phyloP scores from a whole-genome alignment of 2,329 filamentous ascomycete genomes.

The Pseudocercospora fijiensis region DNA sequence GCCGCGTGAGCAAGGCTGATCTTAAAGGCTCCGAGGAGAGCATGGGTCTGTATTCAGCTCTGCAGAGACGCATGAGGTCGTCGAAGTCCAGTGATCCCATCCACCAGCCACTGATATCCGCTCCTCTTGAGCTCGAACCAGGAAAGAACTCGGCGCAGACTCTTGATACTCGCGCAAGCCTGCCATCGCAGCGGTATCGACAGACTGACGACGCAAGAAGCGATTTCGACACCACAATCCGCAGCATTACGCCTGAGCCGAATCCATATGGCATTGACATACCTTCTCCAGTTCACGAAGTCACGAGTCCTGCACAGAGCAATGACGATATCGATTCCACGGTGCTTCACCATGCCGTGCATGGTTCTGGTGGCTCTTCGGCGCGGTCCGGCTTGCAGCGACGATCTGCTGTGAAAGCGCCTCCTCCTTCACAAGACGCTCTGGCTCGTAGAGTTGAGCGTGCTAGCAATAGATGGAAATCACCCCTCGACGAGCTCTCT shows the following conservation, averaged over 20 bases:
- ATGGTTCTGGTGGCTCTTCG: constrained; percentile 13
- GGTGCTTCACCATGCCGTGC: constrained; percentile 13
- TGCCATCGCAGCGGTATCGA: constrained; percentile 27
- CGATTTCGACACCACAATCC: constrained; percentile 26
- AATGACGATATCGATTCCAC: constrained; percentile 9
- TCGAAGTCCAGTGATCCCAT: constrained; percentile 20
- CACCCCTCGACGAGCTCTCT: constrained; percentile 40
- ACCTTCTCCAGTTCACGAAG: constrained; percentile 32
- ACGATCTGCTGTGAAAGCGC: constrained; percentile 26
- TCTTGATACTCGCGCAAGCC: constrained; percentile 11
- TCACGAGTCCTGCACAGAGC: constrained; percentile 23
- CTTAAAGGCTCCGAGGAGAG: constrained; percentile 49
- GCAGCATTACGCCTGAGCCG: constrained; percentile 32
- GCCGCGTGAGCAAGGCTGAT: constrained; percentile 32
- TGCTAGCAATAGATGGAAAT: constrained; percentile 45
- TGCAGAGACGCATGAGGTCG: constrained; percentile 52
- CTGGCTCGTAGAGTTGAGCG: constrained; percentile 42
- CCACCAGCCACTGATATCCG: constrained; percentile 1
- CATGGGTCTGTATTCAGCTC: constrained; percentile 61
- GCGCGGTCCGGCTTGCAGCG: constrained; percentile 25
- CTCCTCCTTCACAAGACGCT: constrained; percentile 41
- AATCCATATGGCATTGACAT: constrained; percentile 19
- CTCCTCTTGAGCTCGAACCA: neutral
- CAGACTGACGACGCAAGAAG: constrained; percentile 8
- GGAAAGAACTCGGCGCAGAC: neutral